Base-by-base conservation (phyloP, 2,329 filamentous ascomycete genomes). In the Fusarium sp. region DNA sequence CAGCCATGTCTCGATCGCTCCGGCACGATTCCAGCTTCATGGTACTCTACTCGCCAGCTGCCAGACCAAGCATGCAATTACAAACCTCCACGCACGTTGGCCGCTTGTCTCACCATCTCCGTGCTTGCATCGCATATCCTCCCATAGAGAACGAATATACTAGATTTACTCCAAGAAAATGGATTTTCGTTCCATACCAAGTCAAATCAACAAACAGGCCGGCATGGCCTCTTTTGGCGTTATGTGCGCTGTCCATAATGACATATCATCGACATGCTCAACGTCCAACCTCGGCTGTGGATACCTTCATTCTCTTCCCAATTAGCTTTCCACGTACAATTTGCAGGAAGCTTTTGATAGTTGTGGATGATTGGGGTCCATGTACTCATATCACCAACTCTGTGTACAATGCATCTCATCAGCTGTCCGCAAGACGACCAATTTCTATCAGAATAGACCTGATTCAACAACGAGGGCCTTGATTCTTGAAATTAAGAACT, bases 1-100 rank as follows among this genome's bases (percentile, higher is more conserved):
- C 56, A 72, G 68, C 71, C 66, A 72, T 63, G 68, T 59, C 61
- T 72, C 61, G 62, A 60, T 48, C 49, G 61, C 56, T 66, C 61
- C 46, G 61, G 40, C 45, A 46, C 20, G 20, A 55, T 47, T 51
- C 48, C 53, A 37, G 55, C 43, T 69, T 53, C 34, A 25, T 37
- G 49, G 51, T 42, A 57, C 60, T 59, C 43, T 42, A 73, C 60
- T 71, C 47, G 63, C 37, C 51, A 45, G 27, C 41, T 41, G 28
- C 23, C 34, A 20, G 9, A n/a, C 21, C 41, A 20, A 53, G 34
- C 23, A 13, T 48, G 13, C 32, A n/a, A 48, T 50, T 25, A 32
- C 34, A 46, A 48, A 27, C 57, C 66, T 43, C 51, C 58, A 46
- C 30, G 34, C 62, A 63, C 53, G 18, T 37, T 37, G 53, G 50